Conservation (phyloP, 1,139 yeast genomes). For the Williopsis jadinii region DNA sequence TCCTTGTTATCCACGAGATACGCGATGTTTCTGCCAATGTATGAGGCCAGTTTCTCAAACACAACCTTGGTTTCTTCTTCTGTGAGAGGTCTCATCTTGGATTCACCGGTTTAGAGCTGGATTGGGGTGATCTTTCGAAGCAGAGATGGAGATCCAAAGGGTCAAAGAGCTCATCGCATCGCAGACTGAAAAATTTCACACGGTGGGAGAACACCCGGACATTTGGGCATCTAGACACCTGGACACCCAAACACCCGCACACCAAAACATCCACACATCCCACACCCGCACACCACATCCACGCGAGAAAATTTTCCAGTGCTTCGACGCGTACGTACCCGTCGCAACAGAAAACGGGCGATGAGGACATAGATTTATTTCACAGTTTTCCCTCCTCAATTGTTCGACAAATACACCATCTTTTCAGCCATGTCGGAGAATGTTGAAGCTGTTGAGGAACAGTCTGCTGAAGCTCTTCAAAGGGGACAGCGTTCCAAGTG, state of each 20-base stretch:
- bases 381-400: too few relatives aligned
- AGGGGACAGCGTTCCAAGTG: slow-evolving; percentile 40
- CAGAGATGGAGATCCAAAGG: too few relatives aligned
- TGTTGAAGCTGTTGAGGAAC: slow-evolving; percentile 19
- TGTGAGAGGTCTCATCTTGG: slow-evolving; percentile 81
- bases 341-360: neutral
- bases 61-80: slow-evolving; percentile 96
- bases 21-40: slow-evolving; percentile 91
- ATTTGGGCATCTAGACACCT: too few relatives aligned
- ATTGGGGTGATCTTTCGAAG: too few relatives aligned
- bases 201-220: too few relatives aligned
- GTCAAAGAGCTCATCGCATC: slow-evolving; percentile 4
- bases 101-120: neutral
- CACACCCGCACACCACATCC: too few relatives aligned
- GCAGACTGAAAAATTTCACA: neutral
- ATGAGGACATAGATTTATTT: too few relatives aligned
- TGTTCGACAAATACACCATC: neutral
- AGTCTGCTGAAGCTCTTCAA: slow-evolving; percentile 31
- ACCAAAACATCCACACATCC: too few relatives aligned
- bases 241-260: too few relatives aligned
- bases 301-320: neutral
- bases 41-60: slow-evolving; percentile 92
- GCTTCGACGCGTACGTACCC: too few relatives aligned
- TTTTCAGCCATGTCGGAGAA: slow-evolving; percentile 7
- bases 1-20: slow-evolving; percentile 81